Evolutionary conservation across 495 filamentous ascomycete species (phyloP).

Genomic region (Xylaria nigripes): DNA sequence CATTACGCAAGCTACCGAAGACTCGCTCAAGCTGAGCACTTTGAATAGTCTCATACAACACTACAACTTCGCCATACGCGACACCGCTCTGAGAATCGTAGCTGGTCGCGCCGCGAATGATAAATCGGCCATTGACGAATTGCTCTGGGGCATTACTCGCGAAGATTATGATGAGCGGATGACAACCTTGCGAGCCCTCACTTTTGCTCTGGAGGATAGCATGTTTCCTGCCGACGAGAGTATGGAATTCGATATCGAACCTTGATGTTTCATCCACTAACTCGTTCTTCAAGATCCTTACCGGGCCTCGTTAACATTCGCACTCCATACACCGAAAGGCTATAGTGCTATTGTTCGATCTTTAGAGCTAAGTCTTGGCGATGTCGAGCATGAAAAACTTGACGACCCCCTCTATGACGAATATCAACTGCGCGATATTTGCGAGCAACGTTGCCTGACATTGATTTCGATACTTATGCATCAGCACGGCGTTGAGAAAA

Average conservation of each 20-base stretch:
- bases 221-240: too few relatives aligned
- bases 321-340: constrained; percentile 34
- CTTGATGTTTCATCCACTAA: constrained; percentile 5
- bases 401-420: constrained; percentile 43
- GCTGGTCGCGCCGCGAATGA: constrained; percentile 46
- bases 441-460: constrained; percentile 44
- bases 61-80: constrained; percentile 46
- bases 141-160: constrained; percentile 45
- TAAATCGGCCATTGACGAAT: constrained; percentile 27
- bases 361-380: constrained; percentile 40
- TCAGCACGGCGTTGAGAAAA: constrained; percentile 31
- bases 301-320: constrained; percentile 16
- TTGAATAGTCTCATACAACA: constrained; percentile 44
- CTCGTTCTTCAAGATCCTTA: constrained; percentile 11
- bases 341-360: constrained; percentile 46
- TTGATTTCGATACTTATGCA: constrained; percentile 38
- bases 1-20: constrained; percentile 54
- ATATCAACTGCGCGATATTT: constrained; percentile 43
- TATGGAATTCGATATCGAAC: not conserved
- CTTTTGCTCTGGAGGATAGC: constrained; percentile 34
- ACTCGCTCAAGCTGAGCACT: constrained; percentile 40
- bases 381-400: constrained; percentile 41
- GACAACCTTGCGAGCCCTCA: constrained; percentile 40
- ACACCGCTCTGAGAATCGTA: constrained; percentile 44
- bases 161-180: constrained; percentile 43